Base-by-base conservation (phyloP, 2,329 filamentous ascomycete species). In the Elsinoe ampelina region DNA sequence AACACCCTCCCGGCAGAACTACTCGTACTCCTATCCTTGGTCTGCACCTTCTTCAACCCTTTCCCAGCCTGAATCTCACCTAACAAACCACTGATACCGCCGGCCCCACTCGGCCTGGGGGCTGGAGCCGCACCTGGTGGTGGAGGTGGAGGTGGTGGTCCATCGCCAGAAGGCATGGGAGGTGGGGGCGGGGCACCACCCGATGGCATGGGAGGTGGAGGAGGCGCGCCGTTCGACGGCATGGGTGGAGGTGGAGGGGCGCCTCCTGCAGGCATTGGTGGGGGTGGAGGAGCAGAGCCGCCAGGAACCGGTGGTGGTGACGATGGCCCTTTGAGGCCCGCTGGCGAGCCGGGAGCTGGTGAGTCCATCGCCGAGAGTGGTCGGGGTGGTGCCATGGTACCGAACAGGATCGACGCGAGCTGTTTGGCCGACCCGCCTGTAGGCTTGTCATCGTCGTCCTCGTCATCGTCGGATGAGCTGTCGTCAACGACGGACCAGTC, bases 381-480 rank as follows among this genome's bases (percentile, higher is more conserved):
- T 54, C 92, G 84, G 12, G 93, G 92, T 38, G 93, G 92, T 8
- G 82, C 92, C 91, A 98, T 97, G 54, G 91, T 95, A 58, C 93
- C 92, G 69, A 98, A 98, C 17, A 98, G 79, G 59, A 96, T 93
- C 5, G 89, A 95, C 13, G 93, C 93, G 36, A 98, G 81, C 64
- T 95, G 89, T 59, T 95, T 93, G 50, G 93, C 93, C 63, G 83
- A 89, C 58, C 86, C 84, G 56, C 89, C 89, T 52, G 87, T 87
- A 15, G 88, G 85, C 8, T 85, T 81, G 55, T 90, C 86, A 57
- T 91, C 87, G 57, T 92, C 86, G 35, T 82, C 80, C n/a, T 84
- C 81, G 47, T 83, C 81, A 3, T 73, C 73, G 54, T 89, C 86
- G 2, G 89, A 92, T 59, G 54, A 56, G 26, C 38, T 45, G 15